Evolutionary conservation across 2,329 filamentous ascomycete genomes (phyloP).

Genomic region (Colletotrichum karsti): DNA sequence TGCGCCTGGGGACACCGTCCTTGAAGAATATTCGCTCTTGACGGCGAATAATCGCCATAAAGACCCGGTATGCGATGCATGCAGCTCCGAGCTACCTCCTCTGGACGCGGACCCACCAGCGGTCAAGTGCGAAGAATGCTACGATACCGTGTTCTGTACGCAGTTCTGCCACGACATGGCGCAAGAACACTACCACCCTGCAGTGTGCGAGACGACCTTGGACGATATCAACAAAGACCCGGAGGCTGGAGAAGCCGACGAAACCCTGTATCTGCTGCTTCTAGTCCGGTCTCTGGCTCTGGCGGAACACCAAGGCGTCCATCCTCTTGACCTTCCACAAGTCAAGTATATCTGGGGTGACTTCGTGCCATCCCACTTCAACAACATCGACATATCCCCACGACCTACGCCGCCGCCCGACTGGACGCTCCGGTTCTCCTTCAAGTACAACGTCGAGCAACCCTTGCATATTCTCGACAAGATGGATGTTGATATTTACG

Average conservation of each 20-base stretch:
- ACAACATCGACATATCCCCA: constrained; percentile 63
- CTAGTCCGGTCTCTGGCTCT: constrained; percentile 71
- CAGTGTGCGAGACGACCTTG: constrained; percentile 72
- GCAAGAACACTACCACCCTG: constrained; percentile 68
- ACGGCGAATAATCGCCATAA: constrained; percentile 91
- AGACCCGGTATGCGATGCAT: constrained; percentile 89
- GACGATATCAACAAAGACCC: constrained; percentile 73
- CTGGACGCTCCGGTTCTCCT: constrained; percentile 81
- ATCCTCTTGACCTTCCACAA: constrained; percentile 71
- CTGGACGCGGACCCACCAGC: constrained; percentile 57
- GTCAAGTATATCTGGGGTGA: constrained; percentile 77
- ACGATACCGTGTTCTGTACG: constrained; percentile 73
- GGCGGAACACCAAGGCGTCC: constrained; percentile 65
- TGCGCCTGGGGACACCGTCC: constrained; percentile 75
- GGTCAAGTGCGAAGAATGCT: constrained; percentile 67
- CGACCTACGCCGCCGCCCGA: constrained; percentile 65
- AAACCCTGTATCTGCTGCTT: constrained; percentile 70
- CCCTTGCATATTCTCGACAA: constrained; percentile 83
- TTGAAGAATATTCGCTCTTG: constrained; percentile 85
- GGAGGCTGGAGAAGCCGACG: constrained; percentile 65
- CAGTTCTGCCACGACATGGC: constrained; percentile 66
- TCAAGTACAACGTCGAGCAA: constrained; percentile 77
- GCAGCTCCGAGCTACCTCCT: constrained; percentile 76
- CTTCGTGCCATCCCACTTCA: constrained; percentile 61
- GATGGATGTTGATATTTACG: constrained; percentile 84